Conservation (phyloP, 306 rosid species). For the apple (Malus domestica) region DNA sequence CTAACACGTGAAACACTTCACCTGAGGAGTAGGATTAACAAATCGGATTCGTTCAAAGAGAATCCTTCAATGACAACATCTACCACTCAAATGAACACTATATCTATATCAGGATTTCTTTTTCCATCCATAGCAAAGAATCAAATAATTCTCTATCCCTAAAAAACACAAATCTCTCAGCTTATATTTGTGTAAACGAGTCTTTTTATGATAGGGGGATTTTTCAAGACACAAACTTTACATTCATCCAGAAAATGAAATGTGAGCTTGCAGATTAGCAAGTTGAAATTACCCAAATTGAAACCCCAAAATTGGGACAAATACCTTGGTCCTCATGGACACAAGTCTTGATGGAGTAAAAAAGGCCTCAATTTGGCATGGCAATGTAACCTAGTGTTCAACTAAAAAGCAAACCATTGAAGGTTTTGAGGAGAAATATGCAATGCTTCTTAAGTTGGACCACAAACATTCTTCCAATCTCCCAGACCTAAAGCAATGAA, state of each 20-base stretch:
- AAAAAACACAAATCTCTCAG: background rate
- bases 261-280: slow-evolving; percentile 9
- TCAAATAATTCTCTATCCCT: background rate
- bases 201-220: slow-evolving; percentile 2
- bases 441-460: slow-evolving; percentile 21
- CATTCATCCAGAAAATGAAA: slow-evolving; percentile 19
- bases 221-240: slow-evolving; percentile 15
- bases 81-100: too few relatives aligned
- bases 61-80: too few relatives aligned
- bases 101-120: too few relatives aligned
- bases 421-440: slow-evolving; percentile 22
- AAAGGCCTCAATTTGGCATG: slow-evolving; percentile 18
- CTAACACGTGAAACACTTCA: background rate
- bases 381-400: slow-evolving; percentile 17
- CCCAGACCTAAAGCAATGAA: slow-evolving; percentile 24
- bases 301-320: slow-evolving; percentile 13
- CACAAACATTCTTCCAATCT: slow-evolving; percentile 21
- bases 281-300: slow-evolving; percentile 14
- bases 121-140: too few relatives aligned
- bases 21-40: too few relatives aligned
- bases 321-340: slow-evolving; percentile 24
- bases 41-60: too few relatives aligned
- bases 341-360: slow-evolving; percentile 21
- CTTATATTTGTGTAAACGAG: slow-evolving; percentile 24
- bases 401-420: slow-evolving; percentile 14